Conservation (phyloP, 805 yeast species). For the Yarrowia alimentaria region DNA sequence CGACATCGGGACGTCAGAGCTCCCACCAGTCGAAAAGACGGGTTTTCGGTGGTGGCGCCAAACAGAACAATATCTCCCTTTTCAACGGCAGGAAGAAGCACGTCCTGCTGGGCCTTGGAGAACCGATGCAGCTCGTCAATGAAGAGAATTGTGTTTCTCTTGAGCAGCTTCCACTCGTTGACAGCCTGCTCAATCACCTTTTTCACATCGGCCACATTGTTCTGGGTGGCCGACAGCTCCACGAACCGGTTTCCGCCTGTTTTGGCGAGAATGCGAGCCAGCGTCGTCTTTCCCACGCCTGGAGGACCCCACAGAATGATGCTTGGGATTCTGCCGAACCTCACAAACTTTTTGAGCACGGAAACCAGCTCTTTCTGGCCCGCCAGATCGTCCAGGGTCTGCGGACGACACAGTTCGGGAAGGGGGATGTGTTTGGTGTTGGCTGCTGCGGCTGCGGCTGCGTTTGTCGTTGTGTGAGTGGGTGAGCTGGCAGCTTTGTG, state of each 20-base stretch:
- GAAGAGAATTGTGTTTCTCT: conserved; percentile 66
- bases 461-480: too few species aligned
- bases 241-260: conserved; percentile 49
- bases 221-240: conserved; percentile 82
- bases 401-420: conserved; percentile 84
- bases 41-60: conserved; percentile 98
- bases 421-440: conserved; percentile 60
- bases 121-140: conserved; percentile 93
- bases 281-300: conserved; percentile 86
- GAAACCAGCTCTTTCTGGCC: conserved; percentile 85
- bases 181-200: conserved; percentile 55
- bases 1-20: conserved; percentile 85
- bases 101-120: conserved; percentile 82
- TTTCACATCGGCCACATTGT: conserved; percentile 64
- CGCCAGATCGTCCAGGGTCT: conserved; percentile 60
- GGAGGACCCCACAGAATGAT: conserved; percentile 94
- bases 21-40: conserved; percentile 73
- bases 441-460: too few species aligned
- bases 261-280: conserved; percentile 68
- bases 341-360: conserved; percentile 61
- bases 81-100: conserved; percentile 79
- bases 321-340: conserved; percentile 58
- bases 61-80: conserved; percentile 67
- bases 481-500: too few species aligned
- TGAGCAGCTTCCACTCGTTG: conserved; percentile 48